Evolutionary conservation across 208 protist genomes (phyloP).

Genomic region (Leptomonas seymouri): DNA sequence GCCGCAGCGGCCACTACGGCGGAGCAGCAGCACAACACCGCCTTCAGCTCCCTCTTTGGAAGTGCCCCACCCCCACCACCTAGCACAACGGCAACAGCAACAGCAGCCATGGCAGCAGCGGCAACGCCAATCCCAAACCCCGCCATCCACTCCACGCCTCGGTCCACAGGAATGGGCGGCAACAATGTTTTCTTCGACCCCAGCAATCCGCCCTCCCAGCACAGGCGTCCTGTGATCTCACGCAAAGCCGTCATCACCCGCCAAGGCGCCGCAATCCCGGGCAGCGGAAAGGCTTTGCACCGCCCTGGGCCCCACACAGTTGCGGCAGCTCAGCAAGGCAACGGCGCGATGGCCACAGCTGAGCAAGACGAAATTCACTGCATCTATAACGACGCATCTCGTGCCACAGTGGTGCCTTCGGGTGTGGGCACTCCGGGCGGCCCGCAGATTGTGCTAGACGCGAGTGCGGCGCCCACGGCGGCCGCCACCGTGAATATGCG

Average conservation of each 20-base stretch:
- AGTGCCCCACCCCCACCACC: neutral
- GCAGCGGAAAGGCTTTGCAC: conserved; percentile 3
- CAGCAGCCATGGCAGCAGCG: neutral
- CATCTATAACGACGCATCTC: conserved; percentile 18
- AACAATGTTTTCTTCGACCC: conserved; percentile 63
- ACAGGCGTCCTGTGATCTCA: conserved; percentile 37
- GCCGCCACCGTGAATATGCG: neutral
- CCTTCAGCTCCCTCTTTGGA: conserved; percentile 39
- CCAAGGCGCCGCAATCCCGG: neutral
- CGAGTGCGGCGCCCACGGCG: neutral
- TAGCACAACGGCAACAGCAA: neutral
- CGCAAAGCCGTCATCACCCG: conserved; percentile 35
- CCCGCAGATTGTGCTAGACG: conserved; percentile 21
- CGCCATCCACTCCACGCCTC: neutral
- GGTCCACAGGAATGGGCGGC: conserved; percentile 13
- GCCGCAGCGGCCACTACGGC: neutral
- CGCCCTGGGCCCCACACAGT: no score
- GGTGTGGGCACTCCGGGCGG: neutral
- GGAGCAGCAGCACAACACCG: conserved; percentile 28
- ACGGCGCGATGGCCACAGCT: conserved; percentile 1
- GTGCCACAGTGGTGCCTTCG: conserved; percentile 3
- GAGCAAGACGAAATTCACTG: conserved; percentile 14
- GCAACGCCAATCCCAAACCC: neutral
- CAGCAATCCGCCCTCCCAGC: conserved; percentile 12
- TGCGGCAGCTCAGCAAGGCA: neutral